A percentile compares a stretch with the other conserved stretches of the same genome.
phyloP scores from a whole-genome alignment of 805 yeast species.

The Candida mattraensis region DNA sequence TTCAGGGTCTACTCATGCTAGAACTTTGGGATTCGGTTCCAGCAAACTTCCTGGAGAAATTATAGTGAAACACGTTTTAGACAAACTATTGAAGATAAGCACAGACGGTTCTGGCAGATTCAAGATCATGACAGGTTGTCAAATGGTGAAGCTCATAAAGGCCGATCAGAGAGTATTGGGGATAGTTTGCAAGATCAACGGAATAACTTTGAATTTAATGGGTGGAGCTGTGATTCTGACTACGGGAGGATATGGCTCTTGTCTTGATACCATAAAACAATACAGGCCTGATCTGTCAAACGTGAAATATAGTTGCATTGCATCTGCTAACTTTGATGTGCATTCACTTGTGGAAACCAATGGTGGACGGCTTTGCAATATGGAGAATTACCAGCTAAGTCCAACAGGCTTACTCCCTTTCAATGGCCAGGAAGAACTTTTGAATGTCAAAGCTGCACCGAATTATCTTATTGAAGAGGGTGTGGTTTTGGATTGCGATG shows the following conservation, averaged over 20 bases:
- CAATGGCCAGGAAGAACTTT: constrained; percentile 17
- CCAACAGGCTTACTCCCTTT: constrained; percentile 62
- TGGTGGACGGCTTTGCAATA: constrained; percentile 52
- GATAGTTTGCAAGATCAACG: constrained; percentile 27
- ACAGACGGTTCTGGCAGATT: constrained; percentile 39
- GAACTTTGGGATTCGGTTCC: constrained; percentile 15
- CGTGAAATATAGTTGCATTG: constrained; percentile 56
- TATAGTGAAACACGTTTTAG: constrained; percentile 49
- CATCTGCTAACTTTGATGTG: constrained; percentile 51
- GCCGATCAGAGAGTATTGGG: constrained; percentile 24
- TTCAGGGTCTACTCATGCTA: constrained; percentile 14
- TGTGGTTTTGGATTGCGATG: constrained; percentile 8
- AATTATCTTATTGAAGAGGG: constrained; percentile 10
- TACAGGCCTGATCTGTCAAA: constrained; percentile 54
- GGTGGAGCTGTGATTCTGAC: constrained; percentile 59
- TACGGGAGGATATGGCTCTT: constrained; percentile 69
- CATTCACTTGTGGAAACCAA: constrained; percentile 49
- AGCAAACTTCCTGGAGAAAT: constrained; percentile 58
- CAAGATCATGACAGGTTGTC: constrained; percentile 31
- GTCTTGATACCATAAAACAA: constrained; percentile 43
- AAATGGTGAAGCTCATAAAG: constrained; percentile 39
- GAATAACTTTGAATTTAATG: constrained; percentile 27
- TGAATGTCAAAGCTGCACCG: constrained; percentile 7
- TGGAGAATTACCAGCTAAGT: constrained; percentile 61
- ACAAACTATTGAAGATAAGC: constrained; percentile 40